These are phyloP conservation scores for Lyophyllum shimeji DNA, from an alignment of 768 basidiomycete species.

Conservation along the genomic window DNA sequence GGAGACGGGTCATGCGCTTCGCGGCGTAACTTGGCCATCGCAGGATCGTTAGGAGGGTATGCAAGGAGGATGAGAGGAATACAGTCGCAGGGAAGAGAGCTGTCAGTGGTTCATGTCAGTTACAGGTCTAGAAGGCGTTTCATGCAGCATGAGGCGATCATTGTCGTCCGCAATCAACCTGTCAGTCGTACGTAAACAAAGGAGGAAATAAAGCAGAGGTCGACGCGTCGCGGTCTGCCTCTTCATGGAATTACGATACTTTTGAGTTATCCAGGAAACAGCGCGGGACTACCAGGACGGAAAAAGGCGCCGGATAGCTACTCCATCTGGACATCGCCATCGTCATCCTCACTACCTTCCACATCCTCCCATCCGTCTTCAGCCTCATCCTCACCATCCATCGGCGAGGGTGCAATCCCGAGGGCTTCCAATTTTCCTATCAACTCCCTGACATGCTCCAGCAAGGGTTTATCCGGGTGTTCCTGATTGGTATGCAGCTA, in stretches of 20 bases:
- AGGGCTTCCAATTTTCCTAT: slow-evolving; percentile 62
- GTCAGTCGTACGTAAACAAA: background rate
- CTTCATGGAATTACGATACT: slow-evolving; percentile 25
- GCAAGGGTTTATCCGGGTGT: slow-evolving; percentile 73
- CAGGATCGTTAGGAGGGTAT: slow-evolving; percentile 8
- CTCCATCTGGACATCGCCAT: slow-evolving; percentile 59
- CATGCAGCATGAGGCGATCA: slow-evolving; percentile 2
- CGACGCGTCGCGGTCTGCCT: background rate
- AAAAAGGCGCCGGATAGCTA: slow-evolving; percentile 20
- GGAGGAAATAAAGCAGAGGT: background rate
- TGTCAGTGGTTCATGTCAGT: slow-evolving; percentile 17
- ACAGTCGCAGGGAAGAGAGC: background rate
- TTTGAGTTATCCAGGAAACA: slow-evolving; percentile 18
- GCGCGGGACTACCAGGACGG: background rate
- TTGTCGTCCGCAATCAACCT: slow-evolving; percentile 6
- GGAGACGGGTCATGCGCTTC: slow-evolving; percentile 34
- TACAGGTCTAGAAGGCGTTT: slow-evolving; percentile 3
- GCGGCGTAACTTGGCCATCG: slow-evolving; percentile 49
- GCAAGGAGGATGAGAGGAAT: slow-evolving; percentile 2
- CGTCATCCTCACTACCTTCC: slow-evolving; percentile 56
- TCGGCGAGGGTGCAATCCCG: slow-evolving; percentile 63
- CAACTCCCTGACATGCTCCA: slow-evolving; percentile 76
- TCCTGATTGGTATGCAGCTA: slow-evolving; percentile 73
- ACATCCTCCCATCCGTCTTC: slow-evolving; percentile 62
- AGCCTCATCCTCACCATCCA: slow-evolving; percentile 52